Conservation (phyloP, 768 basidiomycete genomes). For the Cystobasidium ongulense region DNA sequence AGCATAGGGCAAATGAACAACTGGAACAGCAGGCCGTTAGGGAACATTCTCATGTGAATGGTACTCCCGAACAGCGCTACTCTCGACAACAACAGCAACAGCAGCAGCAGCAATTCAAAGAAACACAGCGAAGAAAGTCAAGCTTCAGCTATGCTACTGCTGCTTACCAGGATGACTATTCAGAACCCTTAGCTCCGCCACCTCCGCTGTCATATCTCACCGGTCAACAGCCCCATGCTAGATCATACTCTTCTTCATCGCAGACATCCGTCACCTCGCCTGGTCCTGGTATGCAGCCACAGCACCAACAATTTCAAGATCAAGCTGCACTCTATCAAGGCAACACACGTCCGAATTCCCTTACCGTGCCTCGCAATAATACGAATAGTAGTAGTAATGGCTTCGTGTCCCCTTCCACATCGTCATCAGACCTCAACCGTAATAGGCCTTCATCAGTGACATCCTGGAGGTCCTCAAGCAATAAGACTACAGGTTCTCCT, state of each 20-base stretch:
- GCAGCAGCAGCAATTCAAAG: neutral
- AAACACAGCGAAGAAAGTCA: neutral
- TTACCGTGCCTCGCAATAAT: conserved; percentile 15
- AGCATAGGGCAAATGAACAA: neutral
- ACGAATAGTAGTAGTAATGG: conserved; percentile 22
- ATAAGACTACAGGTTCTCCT: conserved; percentile 17
- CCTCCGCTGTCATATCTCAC: conserved; percentile 86
- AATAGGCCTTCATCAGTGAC: conserved; percentile 22
- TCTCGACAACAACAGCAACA: neutral
- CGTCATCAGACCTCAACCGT: conserved; percentile 22
- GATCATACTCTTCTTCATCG: conserved; percentile 37
- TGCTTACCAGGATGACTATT: conserved; percentile 25
- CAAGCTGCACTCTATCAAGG: neutral
- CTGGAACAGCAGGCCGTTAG: neutral
- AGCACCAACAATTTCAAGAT: neutral
- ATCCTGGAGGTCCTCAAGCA: conserved; percentile 22
- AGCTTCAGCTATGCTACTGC: conserved; percentile 34
- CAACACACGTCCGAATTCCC: neutral
- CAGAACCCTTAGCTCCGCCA: conserved; percentile 60
- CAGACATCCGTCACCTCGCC: conserved; percentile 11
- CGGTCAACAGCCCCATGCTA: conserved; percentile 36
- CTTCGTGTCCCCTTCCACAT: conserved; percentile 26
- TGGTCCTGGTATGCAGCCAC: neutral
- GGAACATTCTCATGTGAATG: too few species aligned
- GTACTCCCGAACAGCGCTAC: neutral